Evolutionary conservation across 2,329 filamentous ascomycete genomes (phyloP), one percentile per base, ranked within the genome.

Genomic region (Alternaria triticimaculans): DNA sequence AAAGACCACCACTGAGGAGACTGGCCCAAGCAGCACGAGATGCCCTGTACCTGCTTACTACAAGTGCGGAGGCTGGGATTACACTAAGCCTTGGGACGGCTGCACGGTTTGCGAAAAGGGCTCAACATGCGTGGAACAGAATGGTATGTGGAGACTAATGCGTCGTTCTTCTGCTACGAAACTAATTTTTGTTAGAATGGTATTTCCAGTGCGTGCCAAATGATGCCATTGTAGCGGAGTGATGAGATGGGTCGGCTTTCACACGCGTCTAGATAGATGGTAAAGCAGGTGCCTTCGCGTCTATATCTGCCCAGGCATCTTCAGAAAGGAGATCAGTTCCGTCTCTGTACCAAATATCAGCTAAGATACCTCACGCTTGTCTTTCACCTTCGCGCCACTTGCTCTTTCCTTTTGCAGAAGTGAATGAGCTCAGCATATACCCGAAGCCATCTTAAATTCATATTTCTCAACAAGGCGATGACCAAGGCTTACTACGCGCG

Each of bases 31-130:
- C 58, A 76, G 73, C 60, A 76, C 75, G 1, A 66, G 59, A 46
- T 77, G 75, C 55, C 75, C 75, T 23, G 74, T 77, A 5, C 74
- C 75, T 20, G 59, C 75, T 26, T 76, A 76, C 62, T 77, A 76
- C 46, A 68, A 76, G 45, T 77, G 74, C 41, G 74, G 73, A 56
- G 75, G 75, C 6, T 75, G 66, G 33, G 66, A 70, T 28, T 67
- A 70, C 28, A 72, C 69, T 12, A 62, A 65, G 44, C 70, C 72
- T 3, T 77, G 75, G 75, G 67, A 56, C 3, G 75, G 74, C 8
- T 77, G 75, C 55, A 73, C 70, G 7, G 69, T 71, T 23, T 77
- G 75, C 55, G 72, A 68, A 11, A 65, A 62, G 15, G 75, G 75
- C 2, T 67, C 73, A 0, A 71, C 63, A 33, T 77, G 75, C 60